Percentiles rank a stretch among this genome's conserved stretches.
Conservation (phyloP, 1,139 yeast species). For the Chernovozyma sophiae-reginae region DNA sequence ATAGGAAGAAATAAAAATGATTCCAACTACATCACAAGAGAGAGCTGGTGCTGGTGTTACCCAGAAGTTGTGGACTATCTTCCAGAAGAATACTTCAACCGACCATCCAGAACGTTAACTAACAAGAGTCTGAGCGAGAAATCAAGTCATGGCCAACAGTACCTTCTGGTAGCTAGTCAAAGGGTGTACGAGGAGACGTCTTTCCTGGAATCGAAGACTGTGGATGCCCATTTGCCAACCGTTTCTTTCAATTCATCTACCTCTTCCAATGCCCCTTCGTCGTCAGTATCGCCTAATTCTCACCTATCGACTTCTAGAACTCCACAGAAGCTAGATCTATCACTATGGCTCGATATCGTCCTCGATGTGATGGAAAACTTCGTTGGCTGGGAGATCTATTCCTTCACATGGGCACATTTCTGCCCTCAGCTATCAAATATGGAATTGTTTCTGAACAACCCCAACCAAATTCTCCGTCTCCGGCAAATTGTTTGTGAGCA, state of each 20-base stretch:
- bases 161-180: too few species aligned
- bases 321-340: not conserved
- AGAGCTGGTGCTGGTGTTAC: slow-evolving; percentile 43
- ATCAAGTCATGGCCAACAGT: too few species aligned
- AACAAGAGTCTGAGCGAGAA: not conserved
- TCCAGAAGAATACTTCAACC: slow-evolving; percentile 37
- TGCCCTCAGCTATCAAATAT: slow-evolving; percentile 70
- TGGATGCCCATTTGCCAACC: too few species aligned
- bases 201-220: too few species aligned
- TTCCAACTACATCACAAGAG: slow-evolving; percentile 13
- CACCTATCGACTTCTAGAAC: not conserved
- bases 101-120: slow-evolving; percentile 17
- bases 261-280: too few species aligned
- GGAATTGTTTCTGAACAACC: slow-evolving; percentile 46
- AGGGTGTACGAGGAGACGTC: too few species aligned
- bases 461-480: slow-evolving; percentile 42
- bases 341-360: slow-evolving; percentile 48
- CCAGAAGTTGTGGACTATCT: slow-evolving; percentile 56
- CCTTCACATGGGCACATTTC: slow-evolving; percentile 63
- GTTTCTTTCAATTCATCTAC: too few species aligned
- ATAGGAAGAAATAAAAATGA: slow-evolving; percentile 45
- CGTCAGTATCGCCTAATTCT: too few species aligned
- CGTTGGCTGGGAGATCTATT: slow-evolving; percentile 67
- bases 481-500: slow-evolving; percentile 58
- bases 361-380: slow-evolving; percentile 50